Evolutionary conservation across 169 alveolate species (phyloP).

Genomic region (Eimeria maxima): DNA sequence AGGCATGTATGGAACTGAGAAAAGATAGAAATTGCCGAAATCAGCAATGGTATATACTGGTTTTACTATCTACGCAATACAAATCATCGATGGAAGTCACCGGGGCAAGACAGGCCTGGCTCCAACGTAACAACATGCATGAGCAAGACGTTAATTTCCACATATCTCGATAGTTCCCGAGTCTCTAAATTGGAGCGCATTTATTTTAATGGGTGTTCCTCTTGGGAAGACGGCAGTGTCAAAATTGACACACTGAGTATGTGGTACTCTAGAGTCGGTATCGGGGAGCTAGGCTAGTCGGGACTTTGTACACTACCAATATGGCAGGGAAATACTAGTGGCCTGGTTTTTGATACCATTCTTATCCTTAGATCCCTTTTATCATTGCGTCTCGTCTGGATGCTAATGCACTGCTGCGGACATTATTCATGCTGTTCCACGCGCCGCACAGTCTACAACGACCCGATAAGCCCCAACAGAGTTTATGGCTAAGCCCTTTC

Average conservation of each 20-base stretch:
- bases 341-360: background rate
- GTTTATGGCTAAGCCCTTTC: background rate
- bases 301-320: background rate
- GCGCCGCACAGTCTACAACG: background rate
- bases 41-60: background rate
- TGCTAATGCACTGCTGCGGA: background rate
- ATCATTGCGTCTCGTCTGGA: background rate
- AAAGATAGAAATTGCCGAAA: background rate
- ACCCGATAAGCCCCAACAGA: slow-evolving; percentile 27
- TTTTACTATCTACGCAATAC: background rate
- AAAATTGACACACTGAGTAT: background rate
- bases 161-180: background rate
- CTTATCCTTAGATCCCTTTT: background rate
- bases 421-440: background rate
- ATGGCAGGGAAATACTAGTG: background rate
- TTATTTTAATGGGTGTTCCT: background rate
- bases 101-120: background rate
- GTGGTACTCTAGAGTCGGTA: background rate
- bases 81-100: background rate
- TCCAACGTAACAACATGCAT: background rate
- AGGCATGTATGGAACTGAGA: background rate
- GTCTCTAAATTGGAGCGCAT: background rate
- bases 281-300: background rate
- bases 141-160: background rate
- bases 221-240: background rate